These are phyloP conservation scores for Amaranthus tricolor DNA, from an alignment of 179 eudicot species.

Conservation along the genomic window DNA sequence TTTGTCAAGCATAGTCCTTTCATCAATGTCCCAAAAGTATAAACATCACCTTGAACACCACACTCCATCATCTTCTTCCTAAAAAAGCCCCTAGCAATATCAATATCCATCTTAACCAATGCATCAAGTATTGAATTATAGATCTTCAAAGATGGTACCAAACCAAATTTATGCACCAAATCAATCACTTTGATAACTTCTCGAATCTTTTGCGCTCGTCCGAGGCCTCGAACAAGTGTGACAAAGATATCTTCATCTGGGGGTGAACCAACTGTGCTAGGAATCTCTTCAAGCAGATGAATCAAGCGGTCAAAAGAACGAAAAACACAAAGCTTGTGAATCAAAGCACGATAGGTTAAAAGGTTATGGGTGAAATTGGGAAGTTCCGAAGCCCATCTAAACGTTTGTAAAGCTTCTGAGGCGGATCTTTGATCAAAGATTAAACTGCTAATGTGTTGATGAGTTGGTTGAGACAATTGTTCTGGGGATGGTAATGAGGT, in stretches of 20 bases:
- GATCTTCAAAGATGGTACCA: slow-evolving; percentile 58
- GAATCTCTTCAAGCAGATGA: slow-evolving; percentile 82
- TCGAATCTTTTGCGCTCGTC: slow-evolving; percentile 55
- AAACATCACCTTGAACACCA: slow-evolving; percentile 76
- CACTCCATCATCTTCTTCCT: slow-evolving; percentile 79
- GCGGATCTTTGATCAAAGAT: slow-evolving; percentile 65
- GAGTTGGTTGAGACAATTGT: slow-evolving; percentile 47
- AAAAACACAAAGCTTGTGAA: slow-evolving; percentile 70
- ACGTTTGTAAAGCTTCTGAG: slow-evolving; percentile 67
- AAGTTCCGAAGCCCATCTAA: slow-evolving; percentile 82
- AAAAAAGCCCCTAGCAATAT: slow-evolving; percentile 75
- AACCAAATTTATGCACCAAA: slow-evolving; percentile 48
- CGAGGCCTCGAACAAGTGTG: slow-evolving; percentile 72
- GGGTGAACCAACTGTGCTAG: slow-evolving; percentile 54
- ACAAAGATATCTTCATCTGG: slow-evolving; percentile 76
- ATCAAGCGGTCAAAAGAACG: slow-evolving; percentile 60
- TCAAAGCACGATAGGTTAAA: slow-evolving; percentile 70
- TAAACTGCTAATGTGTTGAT: slow-evolving; percentile 62
- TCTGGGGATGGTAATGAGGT: slow-evolving; percentile 23
- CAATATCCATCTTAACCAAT: slow-evolving; percentile 84
- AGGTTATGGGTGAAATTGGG: slow-evolving; percentile 69
- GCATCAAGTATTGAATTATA: slow-evolving; percentile 80
- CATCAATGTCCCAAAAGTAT: slow-evolving; percentile 91
- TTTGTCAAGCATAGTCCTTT: slow-evolving; percentile 90
- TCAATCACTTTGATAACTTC: slow-evolving; percentile 58